A percentile compares a stretch with the other conserved stretches of the same genome.
These are phyloP conservation scores for Marasmius oreades DNA, from an alignment of 1,284 basidiomycete genomes.

Conservation along the genomic window DNA sequence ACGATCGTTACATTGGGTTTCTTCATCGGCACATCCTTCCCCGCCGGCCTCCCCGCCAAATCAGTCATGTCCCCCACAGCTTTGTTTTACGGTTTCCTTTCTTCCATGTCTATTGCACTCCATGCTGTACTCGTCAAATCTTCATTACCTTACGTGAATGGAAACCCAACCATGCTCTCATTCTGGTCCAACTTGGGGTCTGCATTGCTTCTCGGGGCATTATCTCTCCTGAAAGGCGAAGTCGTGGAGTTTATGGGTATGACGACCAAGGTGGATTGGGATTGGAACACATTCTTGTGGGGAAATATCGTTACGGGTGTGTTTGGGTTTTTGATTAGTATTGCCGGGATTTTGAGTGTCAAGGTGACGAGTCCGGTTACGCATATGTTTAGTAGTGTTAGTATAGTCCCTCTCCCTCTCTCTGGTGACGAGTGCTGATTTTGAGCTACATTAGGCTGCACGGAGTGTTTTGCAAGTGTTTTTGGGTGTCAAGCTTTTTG, in stretches of 20 bases:
- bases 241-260: constrained; percentile 30
- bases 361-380: constrained; percentile 57
- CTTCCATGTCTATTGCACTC: constrained; percentile 53
- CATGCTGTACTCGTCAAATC: constrained; percentile 58
- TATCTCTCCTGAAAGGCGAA: constrained; percentile 47
- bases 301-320: constrained; percentile 51
- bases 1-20: constrained; percentile 48
- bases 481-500: constrained; percentile 51
- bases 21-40: constrained; percentile 44
- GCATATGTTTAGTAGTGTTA: constrained; percentile 58
- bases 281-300: constrained; percentile 44
- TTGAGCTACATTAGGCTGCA: constrained; percentile 37
- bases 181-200: constrained; percentile 57
- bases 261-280: constrained; percentile 19
- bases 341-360: constrained; percentile 52
- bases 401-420: constrained; percentile 22
- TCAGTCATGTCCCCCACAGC: constrained; percentile 35
- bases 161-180: constrained; percentile 49
- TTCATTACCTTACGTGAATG: constrained; percentile 46
- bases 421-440: not conserved
- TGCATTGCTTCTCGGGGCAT: constrained; percentile 39
- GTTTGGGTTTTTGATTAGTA: constrained; percentile 54
- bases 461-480: constrained; percentile 57
- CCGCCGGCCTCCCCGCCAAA: constrained; percentile 16
- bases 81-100: constrained; percentile 52